Base-by-base conservation (phyloP, 257 asterid species). In the Coffea canephora region DNA sequence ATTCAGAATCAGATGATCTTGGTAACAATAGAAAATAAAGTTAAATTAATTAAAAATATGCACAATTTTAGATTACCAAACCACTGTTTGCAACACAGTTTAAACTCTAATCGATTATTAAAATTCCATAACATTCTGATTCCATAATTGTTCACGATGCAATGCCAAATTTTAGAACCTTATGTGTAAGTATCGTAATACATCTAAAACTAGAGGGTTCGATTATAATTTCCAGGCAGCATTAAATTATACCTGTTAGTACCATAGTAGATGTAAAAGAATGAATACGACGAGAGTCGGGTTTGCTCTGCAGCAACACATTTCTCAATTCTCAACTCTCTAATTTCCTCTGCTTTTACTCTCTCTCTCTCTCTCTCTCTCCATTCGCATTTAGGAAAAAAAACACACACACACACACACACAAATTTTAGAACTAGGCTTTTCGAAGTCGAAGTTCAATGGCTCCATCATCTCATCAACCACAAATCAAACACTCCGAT, bases 391-490 rank as follows among this genome's bases (percentile, higher is more conserved):
- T 31, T 31, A 31, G 34, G 34, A 31, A 31, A 31, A 31, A 31
- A 31, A 31, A 31, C 34, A 31, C 34, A 31, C 34, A 31, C 34
- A 31, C 34, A 31, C 34, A 31, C 34, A 31, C 34, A 31, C 7
- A 8, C 0, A 2, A 69, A 69, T 39, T 18, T n/a, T 18, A 43
- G 25, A 0, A 36, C 45, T 68, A 18, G 19, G 25, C 73, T 25
- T 18, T 1, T 55, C 9, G 18, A 16, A n/a, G 41, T 46, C 54
- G 18, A 16, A 52, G 57, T 61, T 46, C 21, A 14, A 73, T 73
- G 77, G 77, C 77, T 27, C 66, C 77, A 4, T 52, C 77, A 9
- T 25, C 62, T 54, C 66, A 73, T 54, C 66, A 73, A 31, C 50
- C n/a, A 14, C 66, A 72, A 72, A 25, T 34, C 64, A 25, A 27